Percentiles rank a stretch among this genome's conserved stretches.
Conservation (phyloP, 2,329 filamentous ascomycete species). For the Ceratocystis albifundus region DNA sequence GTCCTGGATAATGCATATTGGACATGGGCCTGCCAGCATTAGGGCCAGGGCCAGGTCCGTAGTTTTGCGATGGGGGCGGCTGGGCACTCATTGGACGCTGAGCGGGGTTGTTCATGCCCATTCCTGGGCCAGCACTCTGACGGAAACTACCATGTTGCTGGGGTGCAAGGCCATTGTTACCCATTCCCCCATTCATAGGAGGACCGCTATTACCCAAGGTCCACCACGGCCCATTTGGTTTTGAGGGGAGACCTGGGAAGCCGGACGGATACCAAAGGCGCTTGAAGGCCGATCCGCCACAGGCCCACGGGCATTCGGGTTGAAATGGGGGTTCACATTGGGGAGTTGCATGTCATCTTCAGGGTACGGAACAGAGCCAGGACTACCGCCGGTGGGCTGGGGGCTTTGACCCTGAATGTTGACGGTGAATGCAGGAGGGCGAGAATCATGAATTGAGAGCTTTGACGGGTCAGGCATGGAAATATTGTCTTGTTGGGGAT, state of each 20-base stretch:
- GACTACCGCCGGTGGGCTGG: constrained; percentile 22
- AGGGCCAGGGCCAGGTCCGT: constrained; percentile 28
- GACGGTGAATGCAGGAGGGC: constrained; percentile 42
- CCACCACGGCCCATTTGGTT: constrained; percentile 22
- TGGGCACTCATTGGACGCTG: constrained; percentile 20
- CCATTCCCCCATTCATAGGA: constrained; percentile 11
- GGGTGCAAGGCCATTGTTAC: constrained; percentile 12
- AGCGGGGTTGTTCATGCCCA: constrained; percentile 13
- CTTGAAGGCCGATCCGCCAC: constrained; percentile 40
- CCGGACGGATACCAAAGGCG: constrained; percentile 45
- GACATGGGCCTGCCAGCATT: constrained; percentile 28
- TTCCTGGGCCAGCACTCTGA: constrained; percentile 20
- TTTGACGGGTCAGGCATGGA: constrained; percentile 34
- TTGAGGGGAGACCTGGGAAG: constrained; percentile 20
- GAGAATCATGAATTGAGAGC: constrained; percentile 27
- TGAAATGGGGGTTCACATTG: constrained; percentile 33
- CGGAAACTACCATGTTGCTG: constrained; percentile 18
- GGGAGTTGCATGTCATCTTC: constrained; percentile 38
- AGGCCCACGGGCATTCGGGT: constrained; percentile 39
- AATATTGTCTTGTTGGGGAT: constrained; percentile 22
- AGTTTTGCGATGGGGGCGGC: constrained; percentile 14
- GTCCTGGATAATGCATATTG: constrained; percentile 23
- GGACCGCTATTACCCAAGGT: constrained; percentile 14
- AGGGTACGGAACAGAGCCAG: constrained; percentile 44
- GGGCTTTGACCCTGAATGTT: constrained; percentile 34